Evolutionary conservation across 176 grass and related monocot genomes (phyloP), one percentile per base, ranked within the genome.

Genomic region (Aegilops sharonensis): DNA sequence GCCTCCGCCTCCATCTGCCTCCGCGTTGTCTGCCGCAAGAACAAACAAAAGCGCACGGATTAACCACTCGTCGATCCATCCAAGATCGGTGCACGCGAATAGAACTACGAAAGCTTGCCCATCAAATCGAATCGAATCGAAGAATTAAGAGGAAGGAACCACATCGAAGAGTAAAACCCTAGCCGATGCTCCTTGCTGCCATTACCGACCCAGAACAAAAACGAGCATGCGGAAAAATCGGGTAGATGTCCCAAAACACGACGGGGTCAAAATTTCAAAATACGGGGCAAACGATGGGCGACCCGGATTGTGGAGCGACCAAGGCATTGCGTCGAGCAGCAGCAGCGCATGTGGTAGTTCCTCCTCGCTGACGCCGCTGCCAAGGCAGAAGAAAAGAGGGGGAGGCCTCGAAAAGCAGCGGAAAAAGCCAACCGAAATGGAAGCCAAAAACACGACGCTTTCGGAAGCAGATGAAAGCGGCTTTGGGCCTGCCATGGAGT

Each of bases 1-100:
- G n/a, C 84, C 60, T 84, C 85, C 57, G 48, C 76, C 68, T 87
- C 89, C 81, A 91, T 87, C 47, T 84, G 25, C 83, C 52, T 62
- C 68, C 59, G 25, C 68, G 75, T 36, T 83, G 43, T n/a, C 57
- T 68, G 59, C 75, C 39, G 75, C 77, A 65, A 15, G 52, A 65
- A 40, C 36, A 43, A 47, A 23, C 21, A 73, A 71, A 82, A 54
- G 78, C 37, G 5, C 21, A n/a, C 64, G 69, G 29, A 82, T 77
- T 15, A 86, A 34, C 17, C 36, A 40, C n/a, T 10, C n/a, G 34
- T 34, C 9, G 18, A 57, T 64, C 64, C 37, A 34, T 45, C 73
- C 14, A 14, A 20, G 74, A 24, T 36, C 1, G 10, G 42, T 14
- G 42, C 11, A 27, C 18, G 50, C 31, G 48, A 43, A 40, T 39